These are phyloP conservation scores for Volutella citrinella DNA, from an alignment of 2,329 filamentous ascomycete species.

Conservation along the genomic window DNA sequence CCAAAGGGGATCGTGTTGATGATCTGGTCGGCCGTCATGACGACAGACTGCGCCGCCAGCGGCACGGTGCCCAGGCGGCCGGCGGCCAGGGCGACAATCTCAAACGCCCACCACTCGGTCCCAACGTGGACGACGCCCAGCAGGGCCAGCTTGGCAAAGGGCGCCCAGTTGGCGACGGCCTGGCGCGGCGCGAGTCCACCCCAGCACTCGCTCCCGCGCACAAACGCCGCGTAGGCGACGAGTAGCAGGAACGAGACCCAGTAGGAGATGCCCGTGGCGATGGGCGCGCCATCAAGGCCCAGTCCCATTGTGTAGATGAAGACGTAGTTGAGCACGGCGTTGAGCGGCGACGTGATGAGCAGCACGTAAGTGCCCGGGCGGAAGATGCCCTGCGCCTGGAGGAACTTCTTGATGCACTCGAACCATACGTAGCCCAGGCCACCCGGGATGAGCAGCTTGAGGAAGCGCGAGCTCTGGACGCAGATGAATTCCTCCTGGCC, in stretches of 20 bases:
- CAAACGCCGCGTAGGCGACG: constrained; percentile 67
- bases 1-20: constrained; percentile 86
- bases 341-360: constrained; percentile 77
- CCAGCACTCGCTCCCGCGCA: constrained; percentile 75
- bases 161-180: constrained; percentile 63
- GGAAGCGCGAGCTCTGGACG: constrained; percentile 67
- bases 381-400: constrained; percentile 89
- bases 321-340: constrained; percentile 75
- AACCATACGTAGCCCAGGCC: constrained; percentile 87
- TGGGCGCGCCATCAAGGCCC: constrained; percentile 73
- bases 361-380: constrained; percentile 79
- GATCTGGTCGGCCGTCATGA: constrained; percentile 86
- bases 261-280: constrained; percentile 82
- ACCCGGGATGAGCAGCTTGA: constrained; percentile 72
- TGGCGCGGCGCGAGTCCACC: constrained; percentile 63
- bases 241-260: constrained; percentile 80
- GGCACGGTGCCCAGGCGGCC: constrained; percentile 76
- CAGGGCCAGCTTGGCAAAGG: constrained; percentile 71
- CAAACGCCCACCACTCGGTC: constrained; percentile 94
- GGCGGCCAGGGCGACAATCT: constrained; percentile 81
- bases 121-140: constrained; percentile 81
- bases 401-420: constrained; percentile 79
- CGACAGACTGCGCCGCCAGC: constrained; percentile 79
- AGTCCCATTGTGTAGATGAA: constrained; percentile 71
- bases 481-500: constrained; percentile 79